Evolutionary conservation across 1,284 basidiomycete genomes (phyloP).

Genomic region (Erythrobasidium hasegawianum): DNA sequence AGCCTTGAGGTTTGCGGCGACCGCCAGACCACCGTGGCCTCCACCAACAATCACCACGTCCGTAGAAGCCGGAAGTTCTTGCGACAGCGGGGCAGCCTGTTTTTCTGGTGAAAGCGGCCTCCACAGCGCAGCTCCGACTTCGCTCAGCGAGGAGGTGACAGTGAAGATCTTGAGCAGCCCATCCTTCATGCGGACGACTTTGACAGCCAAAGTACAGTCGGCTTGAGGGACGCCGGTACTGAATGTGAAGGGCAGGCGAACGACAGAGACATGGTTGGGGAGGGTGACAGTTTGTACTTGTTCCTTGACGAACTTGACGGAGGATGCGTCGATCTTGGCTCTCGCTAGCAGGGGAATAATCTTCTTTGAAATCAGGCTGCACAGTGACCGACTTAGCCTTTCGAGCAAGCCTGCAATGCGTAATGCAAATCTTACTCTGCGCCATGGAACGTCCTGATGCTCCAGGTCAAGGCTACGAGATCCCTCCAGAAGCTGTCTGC

Average conservation of each 20-base stretch:
- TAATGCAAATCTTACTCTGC: slow-evolving; percentile 9
- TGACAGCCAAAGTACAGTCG: slow-evolving; percentile 10
- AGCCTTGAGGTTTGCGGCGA: slow-evolving; percentile 17
- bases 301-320: neutral
- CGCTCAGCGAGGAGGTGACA: slow-evolving; percentile 11
- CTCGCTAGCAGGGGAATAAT: slow-evolving; percentile 5
- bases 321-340: neutral
- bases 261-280: slow-evolving; percentile 10
- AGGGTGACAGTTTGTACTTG: slow-evolving; percentile 11
- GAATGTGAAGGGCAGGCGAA: slow-evolving; percentile 20
- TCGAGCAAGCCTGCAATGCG: no score
- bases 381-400: neutral
- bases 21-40: slow-evolving; percentile 20
- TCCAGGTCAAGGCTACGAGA: slow-evolving; percentile 20
- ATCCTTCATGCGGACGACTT: slow-evolving; percentile 16
- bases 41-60: slow-evolving; percentile 21
- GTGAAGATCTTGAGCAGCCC: slow-evolving; percentile 26
- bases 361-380: slow-evolving; percentile 10
- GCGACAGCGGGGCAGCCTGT: neutral
- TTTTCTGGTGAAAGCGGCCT: neutral
- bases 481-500: slow-evolving; percentile 26
- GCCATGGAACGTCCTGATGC: slow-evolving; percentile 17
- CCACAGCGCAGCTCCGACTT: slow-evolving; percentile 19
- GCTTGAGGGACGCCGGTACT: slow-evolving; percentile 7
- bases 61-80: slow-evolving; percentile 12